Evolutionary conservation across 306 rosid genomes (phyloP).

Genomic region (Adenanthera pavonina): DNA sequence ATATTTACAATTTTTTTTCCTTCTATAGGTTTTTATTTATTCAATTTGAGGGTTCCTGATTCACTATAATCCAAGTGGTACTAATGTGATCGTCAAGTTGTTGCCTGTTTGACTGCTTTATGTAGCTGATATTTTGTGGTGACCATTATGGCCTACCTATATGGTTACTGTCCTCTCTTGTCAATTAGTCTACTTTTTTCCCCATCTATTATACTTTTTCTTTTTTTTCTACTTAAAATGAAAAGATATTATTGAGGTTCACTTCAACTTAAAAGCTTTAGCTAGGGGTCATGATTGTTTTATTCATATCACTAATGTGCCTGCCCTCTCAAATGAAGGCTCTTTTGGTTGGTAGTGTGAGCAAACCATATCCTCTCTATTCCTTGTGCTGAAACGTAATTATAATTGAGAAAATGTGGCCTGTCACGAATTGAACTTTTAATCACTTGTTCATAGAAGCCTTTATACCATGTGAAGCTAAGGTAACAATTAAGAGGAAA

Average conservation of each 20-base stretch:
- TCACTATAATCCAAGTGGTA: neutral
- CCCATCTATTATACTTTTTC: too few species aligned
- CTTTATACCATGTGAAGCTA: neutral
- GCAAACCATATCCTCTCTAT: neutral
- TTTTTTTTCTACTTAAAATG: too few species aligned
- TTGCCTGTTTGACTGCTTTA: neutral
- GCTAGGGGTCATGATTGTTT: neutral
- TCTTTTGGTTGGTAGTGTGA: neutral
- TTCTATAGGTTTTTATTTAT: neutral
- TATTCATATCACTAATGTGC: neutral
- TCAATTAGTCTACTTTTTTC: neutral
- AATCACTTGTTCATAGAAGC: neutral
- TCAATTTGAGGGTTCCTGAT: neutral
- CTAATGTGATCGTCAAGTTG: neutral
- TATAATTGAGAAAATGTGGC: neutral
- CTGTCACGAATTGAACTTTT: neutral
- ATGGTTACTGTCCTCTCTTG: neutral
- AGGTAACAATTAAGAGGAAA: neutral
- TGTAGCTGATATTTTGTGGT: neutral
- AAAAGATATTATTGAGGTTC: neutral
- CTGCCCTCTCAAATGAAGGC: neutral
- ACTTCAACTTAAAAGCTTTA: neutral
- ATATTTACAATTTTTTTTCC: neutral
- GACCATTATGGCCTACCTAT: neutral
- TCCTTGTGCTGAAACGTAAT: neutral